A percentile compares a stretch with the other conserved stretches of the same genome.
These are phyloP conservation scores for Parathielavia appendiculata DNA, from an alignment of 495 filamentous ascomycete genomes.

Conservation along the genomic window DNA sequence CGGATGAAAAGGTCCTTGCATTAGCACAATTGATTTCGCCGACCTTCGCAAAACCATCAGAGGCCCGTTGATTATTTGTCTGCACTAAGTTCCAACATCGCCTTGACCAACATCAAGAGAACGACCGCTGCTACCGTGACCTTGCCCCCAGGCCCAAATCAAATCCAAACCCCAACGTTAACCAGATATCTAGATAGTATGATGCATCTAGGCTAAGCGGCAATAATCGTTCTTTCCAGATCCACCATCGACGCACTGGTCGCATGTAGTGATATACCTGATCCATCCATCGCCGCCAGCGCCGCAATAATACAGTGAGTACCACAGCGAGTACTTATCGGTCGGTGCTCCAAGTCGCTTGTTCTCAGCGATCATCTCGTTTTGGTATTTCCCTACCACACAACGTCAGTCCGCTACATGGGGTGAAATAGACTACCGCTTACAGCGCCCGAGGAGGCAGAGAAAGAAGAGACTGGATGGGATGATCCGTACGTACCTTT, in stretches of 20 bases:
- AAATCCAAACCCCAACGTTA: no score
- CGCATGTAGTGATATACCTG: background rate
- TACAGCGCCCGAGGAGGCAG: background rate
- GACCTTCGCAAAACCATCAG: no score
- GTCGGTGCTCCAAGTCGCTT: background rate
- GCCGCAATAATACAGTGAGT: background rate
- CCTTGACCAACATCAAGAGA: no score
- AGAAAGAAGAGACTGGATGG: background rate
- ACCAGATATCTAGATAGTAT: no score
- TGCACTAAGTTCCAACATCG: no score
- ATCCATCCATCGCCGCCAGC: background rate
- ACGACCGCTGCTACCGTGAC: no score
- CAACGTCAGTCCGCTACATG: background rate
- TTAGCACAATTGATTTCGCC: no score
- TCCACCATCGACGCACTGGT: background rate
- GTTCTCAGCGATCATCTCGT: background rate
- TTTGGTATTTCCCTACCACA: background rate
- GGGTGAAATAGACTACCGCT: background rate
- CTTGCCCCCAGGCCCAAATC: no score
- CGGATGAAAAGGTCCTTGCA: no score
- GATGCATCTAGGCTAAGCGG: background rate
- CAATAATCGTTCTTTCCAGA: background rate
- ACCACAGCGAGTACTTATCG: background rate
- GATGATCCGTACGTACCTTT: no score
- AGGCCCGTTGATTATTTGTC: no score